Conservation (phyloP, 345 rosid species). For the Linum trigynum region DNA sequence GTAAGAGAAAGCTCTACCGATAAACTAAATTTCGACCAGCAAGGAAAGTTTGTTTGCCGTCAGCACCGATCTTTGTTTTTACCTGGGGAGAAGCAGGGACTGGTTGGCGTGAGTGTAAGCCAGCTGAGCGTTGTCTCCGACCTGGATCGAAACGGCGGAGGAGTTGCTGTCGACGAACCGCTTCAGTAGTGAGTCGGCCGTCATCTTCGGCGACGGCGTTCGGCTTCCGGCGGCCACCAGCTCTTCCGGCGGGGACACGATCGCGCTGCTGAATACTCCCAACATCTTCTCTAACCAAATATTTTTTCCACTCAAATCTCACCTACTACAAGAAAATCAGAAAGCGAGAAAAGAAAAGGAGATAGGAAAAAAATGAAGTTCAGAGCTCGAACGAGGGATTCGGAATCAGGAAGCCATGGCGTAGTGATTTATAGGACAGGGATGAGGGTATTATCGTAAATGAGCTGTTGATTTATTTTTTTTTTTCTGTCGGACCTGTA, state of each 20-base stretch:
- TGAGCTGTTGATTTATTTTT: neutral
- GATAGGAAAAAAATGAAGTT: neutral
- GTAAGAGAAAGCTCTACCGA: too few relatives aligned
- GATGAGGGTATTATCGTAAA: neutral
- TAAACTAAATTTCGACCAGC: too few relatives aligned
- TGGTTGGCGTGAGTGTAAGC: slow-evolving; percentile 69
- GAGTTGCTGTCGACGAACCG: slow-evolving; percentile 48
- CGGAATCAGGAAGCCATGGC: neutral
- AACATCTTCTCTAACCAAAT: slow-evolving; percentile 35
- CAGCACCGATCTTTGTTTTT: neutral
- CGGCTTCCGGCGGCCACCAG: slow-evolving; percentile 91
- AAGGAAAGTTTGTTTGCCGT: too few relatives aligned
- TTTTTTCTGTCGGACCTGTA: neutral
- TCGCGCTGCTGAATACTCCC: slow-evolving; percentile 76
- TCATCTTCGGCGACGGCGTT: slow-evolving; percentile 83
- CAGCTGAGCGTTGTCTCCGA: slow-evolving; percentile 64
- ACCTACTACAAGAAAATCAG: neutral
- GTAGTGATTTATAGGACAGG: neutral
- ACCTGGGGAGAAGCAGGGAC: slow-evolving; percentile 72
- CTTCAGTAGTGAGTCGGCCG: slow-evolving; percentile 49
- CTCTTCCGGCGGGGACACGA: slow-evolving; percentile 87
- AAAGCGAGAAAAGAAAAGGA: too few relatives aligned
- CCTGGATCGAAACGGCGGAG: slow-evolving; percentile 56
- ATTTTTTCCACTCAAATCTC: neutral
- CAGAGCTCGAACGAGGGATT: neutral